Conservation (phyloP, 129 eudicot species). For the carrot (Daucus carota) region DH1_v3.0 NC_030387.2:38718501-38719000, state of each 20-base stretch:
- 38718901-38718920: slow-evolving; percentile 70
- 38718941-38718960: slow-evolving; percentile 66
- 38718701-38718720: slow-evolving; percentile 88
- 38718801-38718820: slow-evolving; percentile 45
- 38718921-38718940: slow-evolving; percentile 59
- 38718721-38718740: slow-evolving; percentile 75
- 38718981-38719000: slow-evolving; percentile 32
- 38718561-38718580: slow-evolving; percentile 65
- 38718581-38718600: slow-evolving; percentile 54
- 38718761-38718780: slow-evolving; percentile 44
- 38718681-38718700: slow-evolving; percentile 46
- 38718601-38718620: slow-evolving; percentile 55
- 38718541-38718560: slow-evolving; percentile 71
- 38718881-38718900: slow-evolving; percentile 74
- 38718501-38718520: slow-evolving; percentile 10
- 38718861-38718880: slow-evolving; percentile 51
- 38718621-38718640: slow-evolving; percentile 81
- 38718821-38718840: slow-evolving; percentile 39
- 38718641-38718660: slow-evolving; percentile 91
- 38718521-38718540: neutral
- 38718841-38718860: slow-evolving; percentile 59
- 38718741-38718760: slow-evolving; percentile 64
- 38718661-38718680: slow-evolving; percentile 69
- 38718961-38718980: slow-evolving; percentile 49
- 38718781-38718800: slow-evolving; percentile 61